Conservation (phyloP, 2,329 filamentous ascomycete genomes). For the Talaromyces marneffei region DNA sequence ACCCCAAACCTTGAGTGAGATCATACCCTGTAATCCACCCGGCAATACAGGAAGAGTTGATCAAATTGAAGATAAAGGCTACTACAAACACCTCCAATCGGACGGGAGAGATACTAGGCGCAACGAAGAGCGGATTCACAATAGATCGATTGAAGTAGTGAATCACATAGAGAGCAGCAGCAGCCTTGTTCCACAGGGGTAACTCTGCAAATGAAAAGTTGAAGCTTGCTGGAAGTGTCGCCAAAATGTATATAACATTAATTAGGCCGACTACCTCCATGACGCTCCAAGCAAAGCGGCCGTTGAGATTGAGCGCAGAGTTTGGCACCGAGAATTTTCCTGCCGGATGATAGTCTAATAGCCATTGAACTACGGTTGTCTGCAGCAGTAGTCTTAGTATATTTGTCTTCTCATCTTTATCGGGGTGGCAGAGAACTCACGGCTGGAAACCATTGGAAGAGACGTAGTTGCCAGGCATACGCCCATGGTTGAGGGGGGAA, state of each 20-base stretch:
- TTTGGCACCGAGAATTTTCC: constrained; percentile 73
- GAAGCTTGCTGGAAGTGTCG: constrained; percentile 52
- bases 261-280: constrained; percentile 81
- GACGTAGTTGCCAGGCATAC: constrained; percentile 30
- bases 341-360: constrained; percentile 75
- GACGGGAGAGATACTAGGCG: constrained; percentile 89
- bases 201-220: constrained; percentile 17
- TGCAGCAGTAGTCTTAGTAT: constrained; percentile 32
- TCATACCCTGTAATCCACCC: constrained; percentile 80
- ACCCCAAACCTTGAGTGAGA: constrained; percentile 27
- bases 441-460: constrained; percentile 41
- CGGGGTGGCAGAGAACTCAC: constrained; percentile 26
- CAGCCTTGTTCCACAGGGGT: constrained; percentile 33
- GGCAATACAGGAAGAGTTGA: constrained; percentile 72
- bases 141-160: constrained; percentile 91
- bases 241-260: constrained; percentile 73
- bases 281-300: constrained; percentile 75
- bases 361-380: constrained; percentile 70
- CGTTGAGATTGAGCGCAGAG: constrained; percentile 77
- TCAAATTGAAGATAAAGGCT: constrained; percentile 68
- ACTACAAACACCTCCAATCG: constrained; percentile 61
- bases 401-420: constrained; percentile 17
- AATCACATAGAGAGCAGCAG: constrained; percentile 52
- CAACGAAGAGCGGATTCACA: constrained; percentile 68
- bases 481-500: constrained; percentile 35